Evolutionary conservation across 768 basidiomycete genomes (phyloP), one percentile per base, ranked within the genome.

Genomic region (Calvatia gigantea): DNA sequence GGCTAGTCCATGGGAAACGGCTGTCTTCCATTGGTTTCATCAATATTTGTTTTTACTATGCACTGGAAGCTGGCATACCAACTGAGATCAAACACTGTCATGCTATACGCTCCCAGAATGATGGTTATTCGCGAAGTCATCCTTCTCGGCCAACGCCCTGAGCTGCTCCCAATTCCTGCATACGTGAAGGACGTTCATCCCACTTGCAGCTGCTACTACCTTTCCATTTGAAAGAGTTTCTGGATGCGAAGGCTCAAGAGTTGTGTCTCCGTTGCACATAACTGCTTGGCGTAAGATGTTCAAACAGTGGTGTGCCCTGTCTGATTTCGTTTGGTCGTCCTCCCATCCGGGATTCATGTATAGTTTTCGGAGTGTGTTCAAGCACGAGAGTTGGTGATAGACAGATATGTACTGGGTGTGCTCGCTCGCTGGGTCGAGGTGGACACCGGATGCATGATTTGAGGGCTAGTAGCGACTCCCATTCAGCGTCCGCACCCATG

Each of bases 91-190:
- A 33, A 23, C 35, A 8, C 27, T 35, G 38, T 50, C 35, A 50
- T 37, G 14, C 15, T 28, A 19, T n/a, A 0, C 14, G 21, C 23
- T 8, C 4, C 21, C 15, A 12, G 6, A 53, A 44, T 53, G 51
- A 44, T 44, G 41, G 32, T 15, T 53, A 7, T 19, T 43, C 38
- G 31, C 43, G 28, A 54, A 45, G 32, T 33, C 25, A 33, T 60
- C 54, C 12, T 35, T 23, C 57, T 57, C 50, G 32, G 47, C 43
- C 37, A 41, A 50, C 25, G 44, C 27, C 33, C 58, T 51, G 33
- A 59, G 37, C 31, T 57, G 54, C 15, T 53, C 55, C 60, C 60
- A 61, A 19, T 59, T 51, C 25, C 55, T 53, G 33, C 60, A 61
- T 29, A 56, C 45, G 38, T 61, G 58, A 17, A 44, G 27, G 14